Conservation (phyloP, 768 basidiomycete species). For the Leucocoprinus sp. region DNA sequence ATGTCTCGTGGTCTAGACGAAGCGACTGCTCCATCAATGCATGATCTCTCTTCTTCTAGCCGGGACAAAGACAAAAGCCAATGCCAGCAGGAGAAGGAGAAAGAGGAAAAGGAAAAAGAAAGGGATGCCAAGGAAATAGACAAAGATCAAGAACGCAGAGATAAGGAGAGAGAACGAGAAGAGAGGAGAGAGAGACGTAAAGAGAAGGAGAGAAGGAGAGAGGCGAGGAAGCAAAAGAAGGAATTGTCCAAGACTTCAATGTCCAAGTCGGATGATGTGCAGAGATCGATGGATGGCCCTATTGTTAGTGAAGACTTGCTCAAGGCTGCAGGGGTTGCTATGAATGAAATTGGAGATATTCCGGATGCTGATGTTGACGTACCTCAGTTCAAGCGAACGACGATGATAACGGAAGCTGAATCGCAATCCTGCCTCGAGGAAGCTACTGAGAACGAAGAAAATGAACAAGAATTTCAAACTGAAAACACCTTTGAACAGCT, state of each 20-base stretch:
- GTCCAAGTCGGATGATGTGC: not conserved
- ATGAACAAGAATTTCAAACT: not conserved
- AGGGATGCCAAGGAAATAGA: constrained; percentile 16
- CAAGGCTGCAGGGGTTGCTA: constrained; percentile 3
- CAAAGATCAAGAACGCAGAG: constrained; percentile 14
- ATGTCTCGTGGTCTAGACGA: not conserved
- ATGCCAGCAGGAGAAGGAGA: constrained; percentile 1
- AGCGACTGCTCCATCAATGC: not conserved
- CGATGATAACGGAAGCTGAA: too few relatives aligned
- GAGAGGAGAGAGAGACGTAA: constrained; percentile 13
- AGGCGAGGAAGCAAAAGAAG: not conserved
- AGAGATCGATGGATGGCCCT: not conserved
- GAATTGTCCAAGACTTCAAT: not conserved
- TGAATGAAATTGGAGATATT: not conserved
- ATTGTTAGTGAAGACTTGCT: not conserved
- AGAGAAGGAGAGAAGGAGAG: constrained; percentile 12
- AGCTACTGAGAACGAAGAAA: not conserved
- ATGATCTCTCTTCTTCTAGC: not conserved
- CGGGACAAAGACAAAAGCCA: constrained; percentile 7
- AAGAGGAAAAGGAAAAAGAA: constrained; percentile 2
- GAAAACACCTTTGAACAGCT: not conserved
- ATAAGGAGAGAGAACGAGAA: constrained; percentile 11
- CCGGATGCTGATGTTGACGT: not conserved
- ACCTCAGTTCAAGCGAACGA: too few relatives aligned
- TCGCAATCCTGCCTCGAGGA: not conserved